phyloP scores from a whole-genome alignment of 2,329 filamentous ascomycete genomes.

The Fusarium decemcellulare region DNA sequence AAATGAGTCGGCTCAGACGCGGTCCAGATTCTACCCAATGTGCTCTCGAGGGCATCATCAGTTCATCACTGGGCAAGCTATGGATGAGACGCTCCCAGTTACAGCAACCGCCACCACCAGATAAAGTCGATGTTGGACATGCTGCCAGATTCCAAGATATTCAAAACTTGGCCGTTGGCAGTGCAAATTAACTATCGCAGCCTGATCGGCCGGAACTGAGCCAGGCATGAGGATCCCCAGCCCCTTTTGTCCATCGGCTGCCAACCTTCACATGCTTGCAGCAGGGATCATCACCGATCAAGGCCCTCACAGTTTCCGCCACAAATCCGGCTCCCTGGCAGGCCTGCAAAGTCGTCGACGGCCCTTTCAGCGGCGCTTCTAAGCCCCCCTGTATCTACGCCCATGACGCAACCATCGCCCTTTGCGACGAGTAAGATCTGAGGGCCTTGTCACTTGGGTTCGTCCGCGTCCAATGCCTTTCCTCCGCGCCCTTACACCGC shows the following conservation, averaged over 20 bases:
- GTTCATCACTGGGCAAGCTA: too few species aligned
- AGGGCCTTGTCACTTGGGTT: conserved; percentile 24
- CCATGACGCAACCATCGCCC: conserved; percentile 42
- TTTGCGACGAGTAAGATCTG: conserved; percentile 27
- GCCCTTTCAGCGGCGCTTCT: conserved; percentile 12
- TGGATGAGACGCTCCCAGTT: too few species aligned
- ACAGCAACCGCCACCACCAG: neutral
- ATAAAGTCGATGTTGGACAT: conserved; percentile 6
- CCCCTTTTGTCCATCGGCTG: conserved; percentile 23
- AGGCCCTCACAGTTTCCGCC: conserved; percentile 30
- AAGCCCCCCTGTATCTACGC: conserved; percentile 13
- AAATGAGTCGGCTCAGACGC: neutral
- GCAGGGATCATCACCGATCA: conserved; percentile 37
- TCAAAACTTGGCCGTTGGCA: conserved; percentile 21
- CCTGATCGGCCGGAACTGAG: conserved; percentile 15
- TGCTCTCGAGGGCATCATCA: neutral
- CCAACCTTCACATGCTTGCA: conserved; percentile 39
- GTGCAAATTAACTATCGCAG: conserved; percentile 24
- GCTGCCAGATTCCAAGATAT: neutral
- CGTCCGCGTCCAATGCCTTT: conserved; percentile 8
- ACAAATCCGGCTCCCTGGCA: conserved; percentile 40
- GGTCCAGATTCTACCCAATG: neutral
- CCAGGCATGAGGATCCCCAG: conserved; percentile 7
- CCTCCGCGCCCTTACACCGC: conserved; percentile 23
- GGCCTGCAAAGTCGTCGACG: conserved; percentile 8